phyloP scores from a whole-genome alignment of 1,284 basidiomycete species.

The Pyrrhoderma lamaoense region DNA sequence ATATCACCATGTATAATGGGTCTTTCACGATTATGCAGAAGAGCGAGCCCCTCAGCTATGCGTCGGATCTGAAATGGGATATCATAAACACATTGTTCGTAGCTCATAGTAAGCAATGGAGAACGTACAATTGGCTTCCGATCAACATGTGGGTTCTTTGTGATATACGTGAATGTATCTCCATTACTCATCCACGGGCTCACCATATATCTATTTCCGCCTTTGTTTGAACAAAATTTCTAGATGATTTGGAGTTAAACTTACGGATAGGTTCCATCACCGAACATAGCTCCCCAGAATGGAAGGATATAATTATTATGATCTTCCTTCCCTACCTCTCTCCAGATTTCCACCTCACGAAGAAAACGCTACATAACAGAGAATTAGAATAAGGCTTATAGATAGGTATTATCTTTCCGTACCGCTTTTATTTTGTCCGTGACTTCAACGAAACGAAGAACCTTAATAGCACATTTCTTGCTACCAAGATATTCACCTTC shows the following conservation, averaged over 20 bases:
- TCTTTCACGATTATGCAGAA: constrained; percentile 42
- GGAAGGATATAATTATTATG: constrained; percentile 45
- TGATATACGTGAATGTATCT: constrained; percentile 41
- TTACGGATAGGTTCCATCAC: constrained; percentile 47
- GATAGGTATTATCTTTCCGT: constrained; percentile 13
- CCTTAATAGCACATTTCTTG: constrained; percentile 50
- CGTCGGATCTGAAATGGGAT: constrained; percentile 37
- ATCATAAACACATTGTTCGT: too few species aligned
- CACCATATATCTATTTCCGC: constrained; percentile 40
- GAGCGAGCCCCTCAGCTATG: constrained; percentile 38
- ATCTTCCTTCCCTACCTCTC: constrained; percentile 44
- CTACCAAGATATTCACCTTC: constrained; percentile 45
- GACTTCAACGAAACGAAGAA: constrained; percentile 41
- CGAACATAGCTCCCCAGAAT: constrained; percentile 47
- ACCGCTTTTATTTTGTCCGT: constrained; percentile 38
- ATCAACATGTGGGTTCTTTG: constrained; percentile 30
- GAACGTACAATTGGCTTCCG: constrained; percentile 31
- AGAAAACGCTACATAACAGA: constrained; percentile 36
- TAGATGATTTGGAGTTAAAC: constrained; percentile 15
- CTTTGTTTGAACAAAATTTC: background rate
- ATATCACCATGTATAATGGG: constrained; percentile 49
- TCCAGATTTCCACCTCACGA: constrained; percentile 49
- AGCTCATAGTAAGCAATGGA: too few species aligned
- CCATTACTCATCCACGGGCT: constrained; percentile 51
- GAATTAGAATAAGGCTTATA: background rate